phyloP scores from a whole-genome alignment of 2,329 filamentous ascomycete genomes.

The Diaporthe ilicicola region DNA sequence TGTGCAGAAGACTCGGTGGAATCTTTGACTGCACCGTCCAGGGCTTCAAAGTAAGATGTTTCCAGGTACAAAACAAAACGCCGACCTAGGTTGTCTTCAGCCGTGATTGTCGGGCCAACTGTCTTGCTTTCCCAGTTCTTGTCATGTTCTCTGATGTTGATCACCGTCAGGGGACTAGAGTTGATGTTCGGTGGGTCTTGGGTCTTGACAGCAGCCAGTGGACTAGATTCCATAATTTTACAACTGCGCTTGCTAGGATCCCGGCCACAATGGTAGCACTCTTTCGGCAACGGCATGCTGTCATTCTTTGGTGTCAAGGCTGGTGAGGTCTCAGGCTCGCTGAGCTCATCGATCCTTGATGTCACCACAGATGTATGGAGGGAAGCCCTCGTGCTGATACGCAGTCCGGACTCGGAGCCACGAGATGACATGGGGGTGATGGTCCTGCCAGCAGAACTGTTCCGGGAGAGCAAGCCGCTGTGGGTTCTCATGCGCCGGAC shows the following conservation, averaged over 20 bases:
- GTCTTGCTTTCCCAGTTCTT: background rate
- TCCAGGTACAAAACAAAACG: constrained; percentile 12
- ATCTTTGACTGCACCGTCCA: background rate
- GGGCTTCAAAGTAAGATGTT: background rate
- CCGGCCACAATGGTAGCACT: constrained; percentile 14
- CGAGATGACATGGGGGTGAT: constrained; percentile 25
- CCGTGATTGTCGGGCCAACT: background rate
- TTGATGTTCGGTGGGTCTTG: background rate
- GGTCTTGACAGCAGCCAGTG: background rate
- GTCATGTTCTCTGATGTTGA: background rate
- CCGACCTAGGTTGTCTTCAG: constrained; percentile 10
- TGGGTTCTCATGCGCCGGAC: constrained; percentile 3
- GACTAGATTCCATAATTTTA: background rate
- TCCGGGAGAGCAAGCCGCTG: background rate
- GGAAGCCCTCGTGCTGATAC: background rate
- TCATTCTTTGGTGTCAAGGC: background rate
- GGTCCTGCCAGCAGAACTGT: constrained; percentile 13
- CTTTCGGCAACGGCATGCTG: background rate
- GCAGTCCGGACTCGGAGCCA: constrained; percentile 10
- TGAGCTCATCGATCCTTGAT: constrained; percentile 23
- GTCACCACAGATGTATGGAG: constrained; percentile 3
- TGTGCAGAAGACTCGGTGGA: background rate
- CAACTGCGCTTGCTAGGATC: background rate
- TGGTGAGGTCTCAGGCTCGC: constrained; percentile 19
- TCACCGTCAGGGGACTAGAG: background rate